Conservation (phyloP, 225 moss, liverwort and hornwort genomes). For the Climacium dendroides region DNA sequence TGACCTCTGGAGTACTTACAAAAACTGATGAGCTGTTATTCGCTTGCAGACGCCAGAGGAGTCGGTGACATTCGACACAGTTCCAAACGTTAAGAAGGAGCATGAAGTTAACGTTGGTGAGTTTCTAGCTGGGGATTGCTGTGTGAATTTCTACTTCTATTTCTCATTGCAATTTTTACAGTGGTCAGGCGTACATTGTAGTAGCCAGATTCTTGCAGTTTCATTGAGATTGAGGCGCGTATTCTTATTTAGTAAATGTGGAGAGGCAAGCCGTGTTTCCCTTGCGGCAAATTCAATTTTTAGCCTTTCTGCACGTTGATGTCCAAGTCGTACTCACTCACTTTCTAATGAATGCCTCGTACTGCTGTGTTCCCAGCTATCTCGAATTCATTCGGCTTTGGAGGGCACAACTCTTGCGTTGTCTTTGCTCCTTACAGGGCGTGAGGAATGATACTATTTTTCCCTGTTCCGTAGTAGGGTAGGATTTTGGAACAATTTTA, state of each 20-base stretch:
- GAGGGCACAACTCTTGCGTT: conserved; percentile 43
- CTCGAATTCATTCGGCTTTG: conserved; percentile 41
- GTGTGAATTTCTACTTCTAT: background rate
- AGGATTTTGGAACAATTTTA: conserved; percentile 2
- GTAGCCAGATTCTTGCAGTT: background rate
- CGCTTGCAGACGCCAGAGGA: conserved; percentile 68
- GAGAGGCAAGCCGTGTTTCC: background rate
- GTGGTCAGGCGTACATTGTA: background rate
- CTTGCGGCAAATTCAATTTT: background rate
- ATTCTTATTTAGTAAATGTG: background rate
- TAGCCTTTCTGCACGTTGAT: background rate
- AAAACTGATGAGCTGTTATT: background rate
- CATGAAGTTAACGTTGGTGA: conserved; percentile 75
- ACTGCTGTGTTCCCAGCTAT: conserved; percentile 7
- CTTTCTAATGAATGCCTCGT: background rate
- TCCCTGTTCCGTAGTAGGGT: background rate
- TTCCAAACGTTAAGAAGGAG: conserved; percentile 82
- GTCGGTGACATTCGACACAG: conserved; percentile 81
- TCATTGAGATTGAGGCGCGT: background rate
- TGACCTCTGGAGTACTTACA: background rate
- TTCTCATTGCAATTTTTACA: background rate
- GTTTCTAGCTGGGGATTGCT: background rate
- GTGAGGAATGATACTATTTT: background rate
- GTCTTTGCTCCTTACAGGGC: conserved; percentile 32
- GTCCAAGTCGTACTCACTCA: background rate